Conservation (phyloP, 2,329 filamentous ascomycete species). For the Pezicula rhizophila region DNA sequence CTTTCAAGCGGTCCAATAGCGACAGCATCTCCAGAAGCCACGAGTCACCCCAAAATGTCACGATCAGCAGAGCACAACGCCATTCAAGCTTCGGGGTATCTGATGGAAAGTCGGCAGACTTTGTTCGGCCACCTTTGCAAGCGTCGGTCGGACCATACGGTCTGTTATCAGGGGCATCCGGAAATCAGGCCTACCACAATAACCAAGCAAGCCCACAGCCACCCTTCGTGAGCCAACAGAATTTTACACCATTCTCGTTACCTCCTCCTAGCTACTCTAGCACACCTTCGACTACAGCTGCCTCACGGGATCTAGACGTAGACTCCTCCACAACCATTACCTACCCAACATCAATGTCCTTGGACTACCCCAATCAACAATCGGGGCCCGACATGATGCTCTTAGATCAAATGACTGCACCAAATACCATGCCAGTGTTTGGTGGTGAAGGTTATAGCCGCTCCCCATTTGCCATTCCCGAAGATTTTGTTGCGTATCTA, state of each 20-base stretch:
- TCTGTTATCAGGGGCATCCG: constrained; percentile 46
- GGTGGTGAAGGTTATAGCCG: constrained; percentile 77
- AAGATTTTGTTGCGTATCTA: constrained; percentile 80
- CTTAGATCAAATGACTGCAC: constrained; percentile 55
- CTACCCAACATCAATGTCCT: constrained; percentile 23
- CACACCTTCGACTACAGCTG: constrained; percentile 30
- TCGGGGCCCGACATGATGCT: constrained; percentile 47
- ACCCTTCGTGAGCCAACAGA: constrained; percentile 53
- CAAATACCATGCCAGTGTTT: constrained; percentile 77
- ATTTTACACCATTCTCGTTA: constrained; percentile 56
- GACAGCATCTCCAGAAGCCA: constrained; percentile 20
- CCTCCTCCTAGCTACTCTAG: constrained; percentile 52
- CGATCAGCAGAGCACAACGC: constrained; percentile 15
- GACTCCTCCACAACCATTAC: neutral
- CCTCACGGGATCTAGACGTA: constrained; percentile 22
- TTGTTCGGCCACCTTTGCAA: constrained; percentile 41
- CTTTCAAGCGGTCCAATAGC: constrained; percentile 26
- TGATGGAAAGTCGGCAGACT: constrained; percentile 27
- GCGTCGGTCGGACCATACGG: constrained; percentile 43
- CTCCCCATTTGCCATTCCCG: constrained; percentile 79
- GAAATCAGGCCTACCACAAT: constrained; percentile 37
- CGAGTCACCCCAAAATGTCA: constrained; percentile 11
- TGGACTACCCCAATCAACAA: constrained; percentile 26
- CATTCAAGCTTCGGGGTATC: constrained; percentile 26
- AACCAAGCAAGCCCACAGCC: constrained; percentile 38